phyloP scores from a whole-genome alignment of 148 eudicot genomes.

The Rhododendron simsii region DNA sequence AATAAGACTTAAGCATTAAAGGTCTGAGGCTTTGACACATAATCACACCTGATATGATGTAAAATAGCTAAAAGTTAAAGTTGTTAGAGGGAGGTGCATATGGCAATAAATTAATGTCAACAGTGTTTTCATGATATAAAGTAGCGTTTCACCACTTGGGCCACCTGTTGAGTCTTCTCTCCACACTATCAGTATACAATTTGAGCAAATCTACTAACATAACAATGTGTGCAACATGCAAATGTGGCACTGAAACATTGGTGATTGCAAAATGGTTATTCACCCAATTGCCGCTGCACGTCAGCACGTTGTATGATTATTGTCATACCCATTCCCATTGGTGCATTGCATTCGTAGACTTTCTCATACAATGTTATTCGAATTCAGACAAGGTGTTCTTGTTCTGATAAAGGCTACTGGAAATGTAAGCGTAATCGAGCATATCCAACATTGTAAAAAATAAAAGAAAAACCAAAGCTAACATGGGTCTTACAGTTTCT shows the following conservation, averaged over 20 bases:
- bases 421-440: too few species aligned
- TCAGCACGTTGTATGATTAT: neutral
- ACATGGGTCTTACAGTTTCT: slow-evolving; percentile 23
- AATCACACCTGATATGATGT: neutral
- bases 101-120: neutral
- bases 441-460: too few species aligned
- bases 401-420: neutral
- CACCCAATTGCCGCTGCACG: neutral
- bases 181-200: neutral
- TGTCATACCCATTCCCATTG: neutral
- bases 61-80: neutral
- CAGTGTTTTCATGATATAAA: neutral
- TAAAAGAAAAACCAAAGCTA: too few species aligned
- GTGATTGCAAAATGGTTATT: neutral
- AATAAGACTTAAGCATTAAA: too few species aligned
- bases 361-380: too few species aligned
- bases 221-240: too few species aligned
- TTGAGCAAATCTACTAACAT: too few species aligned
- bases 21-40: neutral
- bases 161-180: neutral
- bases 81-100: neutral
- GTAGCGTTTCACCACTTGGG: neutral
- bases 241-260: neutral
- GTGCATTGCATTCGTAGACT: neutral
- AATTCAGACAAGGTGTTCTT: neutral